These are phyloP conservation scores for Dianthus caryophyllus DNA, from an alignment of 148 eudicot genomes.

Conservation along the genomic window DNA sequence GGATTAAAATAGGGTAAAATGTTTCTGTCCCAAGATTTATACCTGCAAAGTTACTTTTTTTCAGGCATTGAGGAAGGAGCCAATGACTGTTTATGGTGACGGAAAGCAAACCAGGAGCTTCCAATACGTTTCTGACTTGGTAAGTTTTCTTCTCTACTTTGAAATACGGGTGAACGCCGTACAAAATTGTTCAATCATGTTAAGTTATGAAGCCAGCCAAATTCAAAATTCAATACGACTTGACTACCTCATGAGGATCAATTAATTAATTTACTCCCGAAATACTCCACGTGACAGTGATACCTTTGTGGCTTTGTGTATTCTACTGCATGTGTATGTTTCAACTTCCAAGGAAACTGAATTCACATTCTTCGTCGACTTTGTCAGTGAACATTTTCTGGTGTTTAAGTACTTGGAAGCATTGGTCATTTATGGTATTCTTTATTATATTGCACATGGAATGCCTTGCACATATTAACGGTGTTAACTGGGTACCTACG, in stretches of 20 bases:
- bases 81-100: slow-evolving; percentile 93
- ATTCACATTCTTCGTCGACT: neutral
- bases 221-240: neutral
- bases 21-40: neutral
- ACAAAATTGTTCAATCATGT: neutral
- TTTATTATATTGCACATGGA: slow-evolving; percentile 20
- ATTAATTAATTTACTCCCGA: neutral
- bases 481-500: neutral
- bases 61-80: slow-evolving; percentile 96
- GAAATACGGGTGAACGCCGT: neutral
- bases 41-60: slow-evolving; percentile 3
- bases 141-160: slow-evolving; percentile 27
- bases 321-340: slow-evolving; percentile 13
- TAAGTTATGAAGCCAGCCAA: neutral
- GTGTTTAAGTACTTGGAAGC: slow-evolving; percentile 8
- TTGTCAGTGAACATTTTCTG: neutral
- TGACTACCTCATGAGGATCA: slow-evolving; percentile 5
- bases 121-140: slow-evolving; percentile 98
- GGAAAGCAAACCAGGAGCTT: slow-evolving; percentile 99
- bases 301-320: neutral
- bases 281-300: neutral
- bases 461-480: neutral
- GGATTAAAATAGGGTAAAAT: neutral
- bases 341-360: neutral
- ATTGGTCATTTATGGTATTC: slow-evolving; percentile 10